A percentile compares a stretch with the other conserved stretches of the same genome.
Conservation (phyloP, 805 yeast species). For the Komagataella populi region DNA sequence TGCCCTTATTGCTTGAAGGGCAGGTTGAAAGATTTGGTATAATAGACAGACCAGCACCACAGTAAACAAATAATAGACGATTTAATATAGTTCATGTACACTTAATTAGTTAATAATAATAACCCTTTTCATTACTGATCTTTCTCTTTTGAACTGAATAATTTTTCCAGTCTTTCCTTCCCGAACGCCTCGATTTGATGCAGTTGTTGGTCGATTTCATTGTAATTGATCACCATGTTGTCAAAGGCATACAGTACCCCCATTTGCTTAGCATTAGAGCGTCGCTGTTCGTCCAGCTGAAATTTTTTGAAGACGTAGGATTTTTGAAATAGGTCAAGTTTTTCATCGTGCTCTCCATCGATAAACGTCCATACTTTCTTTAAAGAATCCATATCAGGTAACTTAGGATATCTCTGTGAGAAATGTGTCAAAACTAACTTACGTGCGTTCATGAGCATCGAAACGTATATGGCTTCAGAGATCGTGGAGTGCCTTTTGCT, state of each 20-base stretch:
- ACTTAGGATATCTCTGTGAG: slow-evolving; percentile 72
- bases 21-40: slow-evolving; percentile 10
- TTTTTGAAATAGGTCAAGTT: slow-evolving; percentile 14
- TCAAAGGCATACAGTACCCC: slow-evolving; percentile 46
- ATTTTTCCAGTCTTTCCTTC: slow-evolving; percentile 1
- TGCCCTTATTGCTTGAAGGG: slow-evolving; percentile 19
- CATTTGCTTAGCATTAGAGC: slow-evolving; percentile 8
- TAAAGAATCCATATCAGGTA: slow-evolving; percentile 16
- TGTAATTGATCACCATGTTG: slow-evolving; percentile 39
- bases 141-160: slow-evolving; percentile 1
- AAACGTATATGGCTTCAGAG: slow-evolving; percentile 68
- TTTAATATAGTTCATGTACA: background rate
- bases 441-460: slow-evolving; percentile 57
- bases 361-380: slow-evolving; percentile 4
- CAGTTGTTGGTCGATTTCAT: slow-evolving; percentile 24
- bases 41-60: background rate
- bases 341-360: background rate
- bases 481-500: slow-evolving; percentile 80
- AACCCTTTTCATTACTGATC: background rate
- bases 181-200: slow-evolving; percentile 9
- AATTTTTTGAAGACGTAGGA: background rate
- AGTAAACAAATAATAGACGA: background rate
- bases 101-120: background rate
- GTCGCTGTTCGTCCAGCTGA: background rate
- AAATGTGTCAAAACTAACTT: slow-evolving; percentile 79